Evolutionary conservation across 129 eudicot species (phyloP).

Genomic region (Logfia minima): DNA sequence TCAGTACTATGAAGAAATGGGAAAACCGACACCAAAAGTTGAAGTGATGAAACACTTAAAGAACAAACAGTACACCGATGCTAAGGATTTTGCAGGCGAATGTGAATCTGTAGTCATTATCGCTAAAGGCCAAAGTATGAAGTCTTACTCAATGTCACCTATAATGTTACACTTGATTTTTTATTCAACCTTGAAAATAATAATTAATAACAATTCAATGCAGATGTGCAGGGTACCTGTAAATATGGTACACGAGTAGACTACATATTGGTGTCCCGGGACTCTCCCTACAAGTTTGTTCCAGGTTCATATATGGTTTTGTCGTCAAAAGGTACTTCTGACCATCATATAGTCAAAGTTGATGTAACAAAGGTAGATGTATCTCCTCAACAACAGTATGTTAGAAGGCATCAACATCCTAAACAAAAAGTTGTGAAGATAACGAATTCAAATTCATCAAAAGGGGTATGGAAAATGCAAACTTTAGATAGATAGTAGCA

Average conservation of each 20-base stretch:
- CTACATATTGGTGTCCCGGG: conserved; percentile 67
- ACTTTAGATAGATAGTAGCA: conserved; percentile 37
- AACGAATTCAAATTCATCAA: conserved; percentile 56
- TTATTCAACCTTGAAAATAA: background rate
- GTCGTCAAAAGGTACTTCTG: conserved; percentile 96
- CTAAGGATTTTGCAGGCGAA: conserved; percentile 89
- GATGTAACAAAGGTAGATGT: conserved; percentile 51
- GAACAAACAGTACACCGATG: conserved; percentile 69
- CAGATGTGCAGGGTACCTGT: conserved; percentile 97
- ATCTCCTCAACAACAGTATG: conserved; percentile 30
- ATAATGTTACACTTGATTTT: background rate
- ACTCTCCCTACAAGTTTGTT: conserved; percentile 75
- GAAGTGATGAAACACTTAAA: conserved; percentile 88
- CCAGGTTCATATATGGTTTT: conserved; percentile 87
- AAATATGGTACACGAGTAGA: conserved; percentile 93
- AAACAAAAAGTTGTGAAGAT: conserved; percentile 65
- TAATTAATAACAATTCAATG: conserved; percentile 4
- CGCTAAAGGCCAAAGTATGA: conserved; percentile 94
- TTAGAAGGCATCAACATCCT: conserved; percentile 35
- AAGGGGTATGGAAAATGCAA: conserved; percentile 71
- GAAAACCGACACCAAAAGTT: conserved; percentile 88
- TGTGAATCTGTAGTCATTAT: conserved; percentile 94
- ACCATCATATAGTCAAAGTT: conserved; percentile 91
- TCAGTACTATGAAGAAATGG: conserved; percentile 95
- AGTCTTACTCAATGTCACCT: conserved; percentile 9